phyloP scores from a whole-genome alignment of 805 yeast genomes.

The Cyberlindnera mississippiensis region DNA sequence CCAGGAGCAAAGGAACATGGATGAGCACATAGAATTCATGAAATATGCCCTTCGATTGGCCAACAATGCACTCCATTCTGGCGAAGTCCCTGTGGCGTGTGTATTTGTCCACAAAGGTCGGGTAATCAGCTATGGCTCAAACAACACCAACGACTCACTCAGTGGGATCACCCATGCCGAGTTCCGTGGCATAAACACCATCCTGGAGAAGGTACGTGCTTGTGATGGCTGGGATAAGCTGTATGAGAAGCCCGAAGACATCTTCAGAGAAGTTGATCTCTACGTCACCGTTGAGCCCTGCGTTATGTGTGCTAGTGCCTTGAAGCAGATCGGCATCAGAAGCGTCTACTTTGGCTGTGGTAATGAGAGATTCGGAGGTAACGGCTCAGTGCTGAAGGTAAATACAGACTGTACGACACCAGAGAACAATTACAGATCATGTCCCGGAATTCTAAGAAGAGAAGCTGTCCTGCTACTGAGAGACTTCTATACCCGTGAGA shows the following conservation, averaged over 20 bases:
- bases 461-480: slow-evolving; percentile 83
- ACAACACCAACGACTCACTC: slow-evolving; percentile 78
- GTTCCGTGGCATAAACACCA: slow-evolving; percentile 67
- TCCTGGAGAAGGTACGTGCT: slow-evolving; percentile 34
- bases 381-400: slow-evolving; percentile 76
- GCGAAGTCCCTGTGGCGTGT: slow-evolving; percentile 86
- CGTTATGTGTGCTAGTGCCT: slow-evolving; percentile 93
- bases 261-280: slow-evolving; percentile 56
- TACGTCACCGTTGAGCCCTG: slow-evolving; percentile 98
- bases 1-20: slow-evolving; percentile 2
- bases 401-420: slow-evolving; percentile 40
- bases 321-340: slow-evolving; percentile 72
- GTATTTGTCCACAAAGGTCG: slow-evolving; percentile 52
- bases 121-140: slow-evolving; percentile 73
- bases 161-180: slow-evolving; percentile 95
- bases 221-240: slow-evolving; percentile 12
- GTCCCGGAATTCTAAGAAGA: slow-evolving; percentile 74
- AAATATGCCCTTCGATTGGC: slow-evolving; percentile 52
- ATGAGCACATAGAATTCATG: slow-evolving; percentile 39
- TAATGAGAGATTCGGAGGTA: slow-evolving; percentile 95
- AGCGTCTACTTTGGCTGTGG: slow-evolving; percentile 88
- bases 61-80: slow-evolving; percentile 54
- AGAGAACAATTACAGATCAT: slow-evolving; percentile 41
- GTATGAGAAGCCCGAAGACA: slow-evolving; percentile 26
- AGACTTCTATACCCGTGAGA: slow-evolving; percentile 80